These are phyloP conservation scores for Gastrolobium bilobum DNA, from an alignment of 306 rosid species.

Conservation along the genomic window DNA sequence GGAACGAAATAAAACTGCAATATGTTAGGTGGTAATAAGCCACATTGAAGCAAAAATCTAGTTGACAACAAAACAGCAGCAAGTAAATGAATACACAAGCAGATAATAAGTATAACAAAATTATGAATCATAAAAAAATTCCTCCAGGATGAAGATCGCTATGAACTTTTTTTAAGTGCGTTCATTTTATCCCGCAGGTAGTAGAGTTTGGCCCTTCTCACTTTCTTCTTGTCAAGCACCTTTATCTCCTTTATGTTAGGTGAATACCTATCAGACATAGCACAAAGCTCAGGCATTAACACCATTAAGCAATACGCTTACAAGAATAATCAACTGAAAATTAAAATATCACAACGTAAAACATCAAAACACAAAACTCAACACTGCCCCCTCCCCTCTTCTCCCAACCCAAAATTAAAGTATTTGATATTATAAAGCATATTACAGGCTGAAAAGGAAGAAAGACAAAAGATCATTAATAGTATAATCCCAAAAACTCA, in stretches of 20 bases:
- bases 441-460: slow-evolving; percentile 10
- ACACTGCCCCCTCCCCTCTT: no score
- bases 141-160: slow-evolving; percentile 42
- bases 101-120: slow-evolving; percentile 36
- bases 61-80: slow-evolving; percentile 29
- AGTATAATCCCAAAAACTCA: not conserved
- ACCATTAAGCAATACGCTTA: slow-evolving; percentile 20
- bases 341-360: slow-evolving; percentile 12
- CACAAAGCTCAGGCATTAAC: slow-evolving; percentile 18
- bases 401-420: slow-evolving; percentile 17
- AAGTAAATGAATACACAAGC: slow-evolving; percentile 40
- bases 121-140: slow-evolving; percentile 35
- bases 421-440: not conserved
- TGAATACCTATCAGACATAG: slow-evolving; percentile 77
- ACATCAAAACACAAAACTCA: not conserved
- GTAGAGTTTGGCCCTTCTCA: slow-evolving; percentile 95
- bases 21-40: slow-evolving; percentile 10
- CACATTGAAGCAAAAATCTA: slow-evolving; percentile 1
- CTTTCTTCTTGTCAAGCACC: slow-evolving; percentile 95
- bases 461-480: not conserved
- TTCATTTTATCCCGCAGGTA: slow-evolving; percentile 93
- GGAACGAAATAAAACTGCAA: slow-evolving; percentile 23
- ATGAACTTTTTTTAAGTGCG: slow-evolving; percentile 69
- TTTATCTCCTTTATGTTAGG: slow-evolving; percentile 99
- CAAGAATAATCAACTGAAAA: slow-evolving; percentile 35